Evolutionary conservation across 805 yeast species (phyloP).

Genomic region (Ogataea wickerhamii): DNA sequence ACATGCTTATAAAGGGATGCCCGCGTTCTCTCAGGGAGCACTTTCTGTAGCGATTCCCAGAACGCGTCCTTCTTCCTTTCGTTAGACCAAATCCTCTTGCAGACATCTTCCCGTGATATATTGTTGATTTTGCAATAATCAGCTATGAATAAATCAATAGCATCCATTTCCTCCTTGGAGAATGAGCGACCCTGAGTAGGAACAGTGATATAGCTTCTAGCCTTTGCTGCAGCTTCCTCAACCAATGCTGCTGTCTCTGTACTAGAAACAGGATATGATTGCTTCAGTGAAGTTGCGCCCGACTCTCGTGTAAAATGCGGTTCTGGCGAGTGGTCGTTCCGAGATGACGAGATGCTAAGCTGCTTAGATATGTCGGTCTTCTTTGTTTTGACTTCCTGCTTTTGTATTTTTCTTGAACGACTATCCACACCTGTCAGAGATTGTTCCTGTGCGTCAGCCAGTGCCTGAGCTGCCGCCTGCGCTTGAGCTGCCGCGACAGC

Average conservation of each 20-base stretch:
- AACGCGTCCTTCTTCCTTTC: conserved; percentile 83
- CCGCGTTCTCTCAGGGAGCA: conserved; percentile 79
- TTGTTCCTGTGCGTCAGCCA: conserved; percentile 24
- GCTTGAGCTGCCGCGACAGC: conserved; percentile 23
- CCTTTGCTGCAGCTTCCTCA: conserved; percentile 43
- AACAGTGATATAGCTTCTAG: conserved; percentile 31
- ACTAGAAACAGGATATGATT: conserved; percentile 10
- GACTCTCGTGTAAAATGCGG: conserved; percentile 1
- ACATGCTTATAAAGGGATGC: conserved; percentile 93
- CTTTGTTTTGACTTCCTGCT: background rate
- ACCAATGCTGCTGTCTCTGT: conserved; percentile 39
- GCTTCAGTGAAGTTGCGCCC: conserved; percentile 5
- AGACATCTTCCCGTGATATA: conserved; percentile 62
- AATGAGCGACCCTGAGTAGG: conserved; percentile 37
- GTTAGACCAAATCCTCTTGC: conserved; percentile 83
- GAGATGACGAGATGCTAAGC: background rate
- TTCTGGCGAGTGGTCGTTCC: background rate
- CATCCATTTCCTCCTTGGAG: conserved; percentile 60
- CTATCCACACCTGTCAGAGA: background rate
- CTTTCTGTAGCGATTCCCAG: conserved; percentile 80
- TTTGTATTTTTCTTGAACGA: background rate
- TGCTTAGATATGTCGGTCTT: background rate
- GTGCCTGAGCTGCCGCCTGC: conserved; percentile 22
- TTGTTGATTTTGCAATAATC: conserved; percentile 64
- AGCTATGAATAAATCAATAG: conserved; percentile 67